These are phyloP conservation scores for Gynochthodes officinalis DNA, from an alignment of 257 asterid genomes.

Conservation along the genomic window DNA sequence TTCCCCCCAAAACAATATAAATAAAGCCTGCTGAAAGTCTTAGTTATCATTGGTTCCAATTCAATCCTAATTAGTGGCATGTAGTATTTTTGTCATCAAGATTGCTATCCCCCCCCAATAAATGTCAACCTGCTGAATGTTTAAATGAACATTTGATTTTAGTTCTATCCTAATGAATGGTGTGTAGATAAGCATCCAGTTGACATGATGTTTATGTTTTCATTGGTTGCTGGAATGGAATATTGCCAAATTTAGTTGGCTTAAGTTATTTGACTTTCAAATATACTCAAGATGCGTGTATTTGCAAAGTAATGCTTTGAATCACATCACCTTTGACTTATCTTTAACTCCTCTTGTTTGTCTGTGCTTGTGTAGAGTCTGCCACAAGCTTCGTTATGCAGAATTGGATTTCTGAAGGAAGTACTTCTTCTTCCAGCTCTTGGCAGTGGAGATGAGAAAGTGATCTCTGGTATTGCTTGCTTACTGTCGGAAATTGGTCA, in stretches of 20 bases:
- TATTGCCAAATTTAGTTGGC: neutral
- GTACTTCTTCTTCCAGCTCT: slow-evolving; percentile 77
- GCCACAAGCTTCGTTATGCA: slow-evolving; percentile 66
- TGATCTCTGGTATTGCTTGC: slow-evolving; percentile 73
- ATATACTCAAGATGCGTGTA: neutral
- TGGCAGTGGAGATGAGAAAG: slow-evolving; percentile 68
- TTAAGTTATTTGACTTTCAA: neutral
- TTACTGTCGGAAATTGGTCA: slow-evolving; percentile 94
- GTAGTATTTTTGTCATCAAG: no score
- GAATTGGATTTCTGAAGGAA: slow-evolving; percentile 74
- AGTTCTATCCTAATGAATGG: neutral
- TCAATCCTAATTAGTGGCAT: no score
- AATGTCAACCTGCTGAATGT: neutral
- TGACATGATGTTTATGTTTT: neutral
- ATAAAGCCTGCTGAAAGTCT: no score
- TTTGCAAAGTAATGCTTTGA: slow-evolving; percentile 4
- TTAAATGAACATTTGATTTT: neutral
- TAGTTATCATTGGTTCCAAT: no score
- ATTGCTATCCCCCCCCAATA: no score
- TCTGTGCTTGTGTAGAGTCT: slow-evolving; percentile 27
- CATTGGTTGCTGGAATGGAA: neutral
- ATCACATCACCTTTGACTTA: neutral
- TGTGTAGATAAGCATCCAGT: neutral
- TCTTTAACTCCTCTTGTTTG: neutral
- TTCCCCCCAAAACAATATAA: no score